A percentile compares a stretch with the other conserved stretches of the same genome.
Conservation (phyloP, 176 grass and related monocot genomes). For the Olyra latifolia region DNA sequence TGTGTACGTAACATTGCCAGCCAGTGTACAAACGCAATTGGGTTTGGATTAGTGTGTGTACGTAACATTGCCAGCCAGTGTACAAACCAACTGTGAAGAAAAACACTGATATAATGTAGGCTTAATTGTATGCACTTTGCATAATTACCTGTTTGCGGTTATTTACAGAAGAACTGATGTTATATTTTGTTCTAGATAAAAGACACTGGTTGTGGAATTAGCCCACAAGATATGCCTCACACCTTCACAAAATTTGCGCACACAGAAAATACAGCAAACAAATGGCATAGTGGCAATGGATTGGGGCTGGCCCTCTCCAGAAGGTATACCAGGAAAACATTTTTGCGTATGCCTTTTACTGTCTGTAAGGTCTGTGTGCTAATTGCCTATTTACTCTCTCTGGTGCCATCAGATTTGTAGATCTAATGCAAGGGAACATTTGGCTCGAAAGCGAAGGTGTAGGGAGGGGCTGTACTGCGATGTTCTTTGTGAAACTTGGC, state of each 20-base stretch:
- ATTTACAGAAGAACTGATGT: background rate
- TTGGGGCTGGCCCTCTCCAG: conserved; percentile 81
- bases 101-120: background rate
- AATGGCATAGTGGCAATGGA: conserved; percentile 37
- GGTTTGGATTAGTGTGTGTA: background rate
- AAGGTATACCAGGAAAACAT: conserved; percentile 51
- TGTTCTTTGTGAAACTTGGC: conserved; percentile 59
- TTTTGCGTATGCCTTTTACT: background rate
- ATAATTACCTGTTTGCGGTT: background rate
- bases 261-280: conserved; percentile 8
- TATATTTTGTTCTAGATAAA: conserved; percentile 54
- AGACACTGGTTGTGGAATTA: conserved; percentile 79
- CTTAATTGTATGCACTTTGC: background rate
- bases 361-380: background rate
- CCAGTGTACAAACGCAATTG: background rate
- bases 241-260: conserved; percentile 65
- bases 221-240: conserved; percentile 61
- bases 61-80: background rate
- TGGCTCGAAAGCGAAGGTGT: conserved; percentile 67
- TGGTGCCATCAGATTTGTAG: conserved; percentile 54
- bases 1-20: background rate
- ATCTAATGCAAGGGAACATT: conserved; percentile 71
- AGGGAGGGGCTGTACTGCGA: conserved; percentile 59
- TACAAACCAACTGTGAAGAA: background rate
- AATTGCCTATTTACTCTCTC: background rate